These are phyloP conservation scores for Hymenoscyphus infarciens DNA, from an alignment of 2,329 filamentous ascomycete species.

Conservation along the genomic window DNA sequence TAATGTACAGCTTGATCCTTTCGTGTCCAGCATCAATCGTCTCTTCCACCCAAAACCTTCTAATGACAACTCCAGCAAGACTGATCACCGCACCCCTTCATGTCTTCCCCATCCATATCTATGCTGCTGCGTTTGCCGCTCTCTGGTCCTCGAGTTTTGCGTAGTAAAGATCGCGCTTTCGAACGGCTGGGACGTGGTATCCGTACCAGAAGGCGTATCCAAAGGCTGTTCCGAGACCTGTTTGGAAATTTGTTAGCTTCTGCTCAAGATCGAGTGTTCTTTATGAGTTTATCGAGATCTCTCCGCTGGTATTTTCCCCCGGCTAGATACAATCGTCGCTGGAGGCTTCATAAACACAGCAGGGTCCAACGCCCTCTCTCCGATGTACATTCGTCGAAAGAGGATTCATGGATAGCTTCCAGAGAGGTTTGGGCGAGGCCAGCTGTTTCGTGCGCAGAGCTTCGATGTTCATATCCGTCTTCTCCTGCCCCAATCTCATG, in stretches of 20 bases:
- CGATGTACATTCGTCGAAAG: background rate
- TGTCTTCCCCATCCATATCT: conserved; percentile 9
- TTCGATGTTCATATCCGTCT: background rate
- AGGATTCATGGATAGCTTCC: background rate
- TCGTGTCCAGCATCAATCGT: conserved; percentile 10
- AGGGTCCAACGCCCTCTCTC: background rate
- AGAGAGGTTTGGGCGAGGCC: background rate
- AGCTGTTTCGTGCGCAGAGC: background rate
- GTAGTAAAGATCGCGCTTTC: conserved; percentile 40
- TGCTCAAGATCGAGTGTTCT: background rate
- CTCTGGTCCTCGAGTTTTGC: conserved; percentile 40
- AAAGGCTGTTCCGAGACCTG: conserved; percentile 51
- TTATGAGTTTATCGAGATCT: background rate
- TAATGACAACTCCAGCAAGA: conserved; percentile 7
- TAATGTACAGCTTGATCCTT: conserved; percentile 34
- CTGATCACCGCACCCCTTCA: conserved; percentile 10
- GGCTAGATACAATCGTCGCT: background rate
- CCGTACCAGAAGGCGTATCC: conserved; percentile 54
- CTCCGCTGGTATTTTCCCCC: background rate
- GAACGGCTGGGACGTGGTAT: conserved; percentile 42
- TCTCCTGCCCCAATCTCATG: background rate
- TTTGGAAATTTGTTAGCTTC: background rate
- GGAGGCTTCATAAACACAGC: background rate
- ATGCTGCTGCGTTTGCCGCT: conserved; percentile 33
- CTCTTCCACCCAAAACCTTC: conserved; percentile 4